Conservation (phyloP, 1,284 basidiomycete genomes). For the Porogramme epimiltina region DNA sequence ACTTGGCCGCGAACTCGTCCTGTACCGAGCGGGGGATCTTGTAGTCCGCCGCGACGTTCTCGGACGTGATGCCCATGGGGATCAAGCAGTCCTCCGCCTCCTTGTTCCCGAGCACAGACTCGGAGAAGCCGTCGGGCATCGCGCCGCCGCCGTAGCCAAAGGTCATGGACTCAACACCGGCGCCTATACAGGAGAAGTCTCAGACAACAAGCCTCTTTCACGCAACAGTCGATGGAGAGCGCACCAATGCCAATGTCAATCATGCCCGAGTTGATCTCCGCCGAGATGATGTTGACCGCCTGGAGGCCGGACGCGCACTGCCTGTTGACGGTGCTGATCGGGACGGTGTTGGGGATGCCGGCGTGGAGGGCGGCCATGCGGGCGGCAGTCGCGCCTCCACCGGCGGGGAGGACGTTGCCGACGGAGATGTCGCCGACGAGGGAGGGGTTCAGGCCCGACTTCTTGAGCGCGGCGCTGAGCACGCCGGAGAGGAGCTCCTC, state of each 20-base stretch:
- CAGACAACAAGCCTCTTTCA: too few species aligned
- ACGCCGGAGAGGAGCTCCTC: constrained; percentile 90
- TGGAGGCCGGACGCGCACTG: constrained; percentile 95
- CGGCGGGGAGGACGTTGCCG: constrained; percentile 93
- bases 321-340: constrained; percentile 90
- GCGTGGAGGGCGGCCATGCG: constrained; percentile 94
- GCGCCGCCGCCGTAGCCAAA: constrained; percentile 77
- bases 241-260: constrained; percentile 93
- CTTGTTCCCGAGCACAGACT: constrained; percentile 75
- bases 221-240: constrained; percentile 20
- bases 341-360: constrained; percentile 83
- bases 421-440: constrained; percentile 90
- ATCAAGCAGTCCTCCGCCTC: constrained; percentile 92
- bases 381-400: constrained; percentile 88
- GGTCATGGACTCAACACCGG: constrained; percentile 97
- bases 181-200: constrained; percentile 49
- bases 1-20: constrained; percentile 86
- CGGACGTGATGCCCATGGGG: constrained; percentile 97
- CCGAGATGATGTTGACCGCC: constrained; percentile 89
- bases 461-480: constrained; percentile 71
- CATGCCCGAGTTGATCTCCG: constrained; percentile 81
- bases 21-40: constrained; percentile 75
- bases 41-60: constrained; percentile 89
- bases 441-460: constrained; percentile 72
- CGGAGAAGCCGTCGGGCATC: constrained; percentile 77